Evolutionary conservation across 495 filamentous ascomycete genomes (phyloP), one percentile per base, ranked within the genome.

Genomic region (Thermothielavioides terrestris): DNA sequence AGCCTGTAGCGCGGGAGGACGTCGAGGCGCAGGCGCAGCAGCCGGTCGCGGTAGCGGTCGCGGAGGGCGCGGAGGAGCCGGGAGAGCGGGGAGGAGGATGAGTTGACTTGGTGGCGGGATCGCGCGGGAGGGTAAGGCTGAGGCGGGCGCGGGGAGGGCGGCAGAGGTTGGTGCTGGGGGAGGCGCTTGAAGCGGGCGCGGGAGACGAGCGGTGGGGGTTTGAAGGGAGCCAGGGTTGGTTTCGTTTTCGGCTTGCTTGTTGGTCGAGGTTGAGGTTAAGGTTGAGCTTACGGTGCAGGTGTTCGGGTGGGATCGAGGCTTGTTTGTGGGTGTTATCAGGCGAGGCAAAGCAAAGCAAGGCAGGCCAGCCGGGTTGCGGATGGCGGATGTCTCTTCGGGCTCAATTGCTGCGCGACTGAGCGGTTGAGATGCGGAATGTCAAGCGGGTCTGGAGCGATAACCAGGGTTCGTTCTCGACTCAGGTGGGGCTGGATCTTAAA

Each of bases 1-100:
- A 78, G 77, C 50, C 79, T 82, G 52, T 87, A 78, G 37, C 74
- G 70, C 34, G 87, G 83, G 30, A 94, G 66, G n/a, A 76, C 83
- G 55, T 87, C 79, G 76, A 84, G 75, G 43, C 80, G 84, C 65
- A 94, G 76, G 42, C 72, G 69, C 52, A 80, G 76, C 31, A 80
- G 74, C 25, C 79, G 78, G 53, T 79, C 75, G 42, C 72, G 76
- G 36, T 80, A 75, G 31, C 79, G 78, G 51, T 78, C 75, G 40
- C 72, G 77, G 32, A 72, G 32, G 31, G 75, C 68, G 49, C 70
- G 67, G 5, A 83, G 80, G 52, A 83, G 77, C 41, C 82, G 62
- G 52, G 69, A 73, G 18, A 79, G 78, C 47, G 86, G 65, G 46
- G 89, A 70, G 46, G 56, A 58, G n/a, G 35, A 6, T 17, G 51